phyloP scores from a whole-genome alignment of 2,329 filamentous ascomycete species.

The Sphaerostilbella broomeana region DNA sequence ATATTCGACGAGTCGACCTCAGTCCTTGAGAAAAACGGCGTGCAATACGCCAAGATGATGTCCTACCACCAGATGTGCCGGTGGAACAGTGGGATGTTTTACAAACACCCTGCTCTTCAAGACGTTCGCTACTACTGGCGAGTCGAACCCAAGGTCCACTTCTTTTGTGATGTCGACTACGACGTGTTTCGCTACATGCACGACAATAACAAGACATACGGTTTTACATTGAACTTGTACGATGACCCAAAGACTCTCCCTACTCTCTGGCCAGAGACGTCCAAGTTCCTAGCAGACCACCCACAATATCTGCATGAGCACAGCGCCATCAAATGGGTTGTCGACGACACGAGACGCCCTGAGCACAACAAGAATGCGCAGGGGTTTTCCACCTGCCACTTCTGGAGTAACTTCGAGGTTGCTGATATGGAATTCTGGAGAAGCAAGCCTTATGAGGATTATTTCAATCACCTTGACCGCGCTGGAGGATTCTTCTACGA shows the following conservation, averaged over 20 bases:
- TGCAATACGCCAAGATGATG: conserved; percentile 82
- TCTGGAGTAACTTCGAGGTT: conserved; percentile 99
- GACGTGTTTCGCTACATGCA: conserved; percentile 98
- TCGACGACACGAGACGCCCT: conserved; percentile 68
- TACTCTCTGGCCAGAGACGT: conserved; percentile 89
- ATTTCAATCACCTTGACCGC: conserved; percentile 94
- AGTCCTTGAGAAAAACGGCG: conserved; percentile 72
- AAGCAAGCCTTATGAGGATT: conserved; percentile 83
- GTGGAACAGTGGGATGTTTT: conserved; percentile 98
- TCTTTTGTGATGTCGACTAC: conserved; percentile 98
- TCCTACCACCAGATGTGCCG: conserved; percentile 99
- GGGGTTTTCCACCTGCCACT: conserved; percentile 96
- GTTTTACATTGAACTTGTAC: conserved; percentile 96
- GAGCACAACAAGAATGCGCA: conserved; percentile 75
- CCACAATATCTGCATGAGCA: conserved; percentile 74
- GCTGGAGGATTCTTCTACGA: conserved; percentile 98
- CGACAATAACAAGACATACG: conserved; percentile 97
- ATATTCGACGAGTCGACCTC: conserved; percentile 79
- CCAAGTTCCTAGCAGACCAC: conserved; percentile 81
- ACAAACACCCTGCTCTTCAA: conserved; percentile 83
- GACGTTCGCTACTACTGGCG: conserved; percentile 93
- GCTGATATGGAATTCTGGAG: conserved; percentile 90
- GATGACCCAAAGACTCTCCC: conserved; percentile 83
- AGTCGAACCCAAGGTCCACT: conserved; percentile 96
- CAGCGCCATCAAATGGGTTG: conserved; percentile 83